Base-by-base conservation (phyloP, 495 filamentous ascomycete species). In the Tricharina praecox region DNA sequence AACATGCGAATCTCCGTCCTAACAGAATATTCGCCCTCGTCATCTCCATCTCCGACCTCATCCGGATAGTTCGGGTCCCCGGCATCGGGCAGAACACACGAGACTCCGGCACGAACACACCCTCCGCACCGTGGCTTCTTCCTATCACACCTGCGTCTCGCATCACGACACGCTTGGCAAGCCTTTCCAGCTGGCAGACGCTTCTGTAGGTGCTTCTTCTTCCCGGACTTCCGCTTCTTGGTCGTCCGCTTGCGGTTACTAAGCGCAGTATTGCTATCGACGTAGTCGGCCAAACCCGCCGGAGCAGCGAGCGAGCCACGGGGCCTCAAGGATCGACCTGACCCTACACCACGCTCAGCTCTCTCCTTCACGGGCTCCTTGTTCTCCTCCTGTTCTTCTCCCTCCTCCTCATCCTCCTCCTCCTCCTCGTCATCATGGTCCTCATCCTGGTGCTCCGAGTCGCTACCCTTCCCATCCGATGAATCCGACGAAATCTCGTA, bases 1-100 rank as follows among this genome's bases (percentile, higher is more conserved):
- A 67, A 62, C n/a, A 66, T 58, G 37, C 70, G 60, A 21, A 74
- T 64, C 10, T 66, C 60, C 3, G 48, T 54, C 3, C 72, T 10
- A n/a, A 46, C 10, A 33, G 43, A 64, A 9, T 58, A 53, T 13
- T 65, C 68, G n/a, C 64, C 56, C 7, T 39, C 35, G 20, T 49
- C 45, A 0, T 11, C 13, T 25, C 48, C 50, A 25, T 54, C 48
- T 1, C 19, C 19, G 9, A 19, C 47, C 3, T 48, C 45, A 20
- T 47, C 56, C 2, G 62, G 63, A 48, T 72, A 68, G 23, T 66
- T 61, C 3, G 68, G 58, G 41, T 65, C 59, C 7, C 69, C 63
- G 1, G 63, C 59, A 11, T 50, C 53, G 2, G 69, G 66, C 4
- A 60, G 53, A 18, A 60, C 65, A 23, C 64, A 61, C 18, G 33